Percentiles rank a stretch among this genome's conserved stretches.
These are phyloP conservation scores for Colletotrichum kahawae DNA, from an alignment of 2,329 filamentous ascomycete species.

Conservation along the genomic window DNA sequence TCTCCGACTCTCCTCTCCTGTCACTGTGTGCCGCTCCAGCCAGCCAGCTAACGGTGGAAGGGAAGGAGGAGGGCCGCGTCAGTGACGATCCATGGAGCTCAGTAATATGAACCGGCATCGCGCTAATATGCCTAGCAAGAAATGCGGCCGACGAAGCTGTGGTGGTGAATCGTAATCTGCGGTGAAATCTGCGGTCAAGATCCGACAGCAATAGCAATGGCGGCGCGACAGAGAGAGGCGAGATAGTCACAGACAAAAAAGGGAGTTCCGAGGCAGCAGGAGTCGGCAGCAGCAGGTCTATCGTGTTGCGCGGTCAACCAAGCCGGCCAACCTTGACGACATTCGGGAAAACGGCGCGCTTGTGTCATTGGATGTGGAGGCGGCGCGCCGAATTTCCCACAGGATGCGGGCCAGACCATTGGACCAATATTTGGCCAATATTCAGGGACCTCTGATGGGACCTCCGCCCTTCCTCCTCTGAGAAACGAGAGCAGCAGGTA, in stretches of 20 bases:
- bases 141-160: neutral
- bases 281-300: neutral
- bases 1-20: neutral
- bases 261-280: neutral
- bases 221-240: neutral
- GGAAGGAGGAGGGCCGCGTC: neutral
- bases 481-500: neutral
- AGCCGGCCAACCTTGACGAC: neutral
- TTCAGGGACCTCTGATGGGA: neutral
- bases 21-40: neutral
- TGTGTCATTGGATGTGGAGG: neutral
- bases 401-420: neutral
- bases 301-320: conserved; percentile 3
- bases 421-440: conserved; percentile 6
- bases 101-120: neutral
- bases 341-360: neutral
- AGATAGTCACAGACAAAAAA: neutral
- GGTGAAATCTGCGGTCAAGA: conserved; percentile 7
- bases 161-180: conserved; percentile 1
- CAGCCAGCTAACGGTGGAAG: neutral
- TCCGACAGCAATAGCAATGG: neutral
- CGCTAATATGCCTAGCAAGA: neutral
- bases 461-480: neutral
- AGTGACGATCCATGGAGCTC: conserved; percentile 3
- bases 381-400: neutral